Evolutionary conservation across 345 rosid species (phyloP).

Genomic region (Lenwebbia sp.): DNA sequence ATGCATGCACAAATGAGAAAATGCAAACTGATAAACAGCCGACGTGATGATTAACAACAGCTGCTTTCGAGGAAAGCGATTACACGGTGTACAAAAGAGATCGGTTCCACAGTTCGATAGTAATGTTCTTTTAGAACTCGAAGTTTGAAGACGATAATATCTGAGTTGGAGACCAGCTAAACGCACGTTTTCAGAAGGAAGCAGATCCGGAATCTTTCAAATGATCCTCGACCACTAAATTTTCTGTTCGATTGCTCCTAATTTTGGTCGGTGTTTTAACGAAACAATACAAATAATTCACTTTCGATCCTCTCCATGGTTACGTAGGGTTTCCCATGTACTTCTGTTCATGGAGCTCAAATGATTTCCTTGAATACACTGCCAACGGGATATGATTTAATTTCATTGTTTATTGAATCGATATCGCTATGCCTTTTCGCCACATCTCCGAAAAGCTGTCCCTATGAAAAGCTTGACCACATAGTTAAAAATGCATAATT

Average conservation of each 20-base stretch:
- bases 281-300: not conserved
- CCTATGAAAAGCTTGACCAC: not conserved
- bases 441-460: not conserved
- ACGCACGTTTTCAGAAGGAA: accelerated
- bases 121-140: not conserved
- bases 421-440: not conserved
- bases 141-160: not conserved
- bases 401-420: not conserved
- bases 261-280: not conserved
- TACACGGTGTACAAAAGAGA: not conserved
- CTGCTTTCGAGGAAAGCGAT: not conserved
- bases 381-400: not conserved
- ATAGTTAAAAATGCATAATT: not conserved
- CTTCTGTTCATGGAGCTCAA: not conserved
- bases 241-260: not conserved
- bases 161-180: no score
- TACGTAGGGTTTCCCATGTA: not conserved
- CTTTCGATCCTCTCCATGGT: not conserved
- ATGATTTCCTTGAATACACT: not conserved
- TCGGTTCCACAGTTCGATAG: not conserved
- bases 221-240: not conserved
- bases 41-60: not conserved
- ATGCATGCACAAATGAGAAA: not conserved
- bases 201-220: not conserved
- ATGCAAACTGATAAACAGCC: not conserved